A percentile compares a stretch with the other conserved stretches of the same genome.
phyloP scores from a whole-genome alignment of 371 early-diverging fungal genomes.

The Mortierella sp. region DNA sequence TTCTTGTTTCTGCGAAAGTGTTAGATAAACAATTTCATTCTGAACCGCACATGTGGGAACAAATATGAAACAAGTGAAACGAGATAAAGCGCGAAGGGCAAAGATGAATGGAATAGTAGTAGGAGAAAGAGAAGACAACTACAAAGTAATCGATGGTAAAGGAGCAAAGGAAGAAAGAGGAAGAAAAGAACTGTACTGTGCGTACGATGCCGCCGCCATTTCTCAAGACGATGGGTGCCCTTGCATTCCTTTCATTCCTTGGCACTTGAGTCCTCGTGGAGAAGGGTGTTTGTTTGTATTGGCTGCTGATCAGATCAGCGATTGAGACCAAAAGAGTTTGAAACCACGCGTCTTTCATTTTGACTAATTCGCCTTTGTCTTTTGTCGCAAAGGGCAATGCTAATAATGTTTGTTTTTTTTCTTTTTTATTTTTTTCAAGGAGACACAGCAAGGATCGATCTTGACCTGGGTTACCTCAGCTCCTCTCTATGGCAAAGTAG shows the following conservation, averaged over 20 bases:
- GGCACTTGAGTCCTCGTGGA: too few relatives aligned
- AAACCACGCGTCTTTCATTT: conserved; percentile 6
- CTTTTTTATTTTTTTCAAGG: background rate
- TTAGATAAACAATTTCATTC: background rate
- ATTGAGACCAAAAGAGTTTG: background rate
- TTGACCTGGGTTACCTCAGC: background rate
- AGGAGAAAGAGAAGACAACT: background rate
- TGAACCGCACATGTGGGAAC: background rate
- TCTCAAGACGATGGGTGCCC: background rate
- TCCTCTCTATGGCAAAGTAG: too few relatives aligned
- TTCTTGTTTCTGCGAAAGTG: background rate
- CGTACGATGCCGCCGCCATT: background rate
- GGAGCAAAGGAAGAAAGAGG: background rate
- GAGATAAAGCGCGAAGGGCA: background rate
- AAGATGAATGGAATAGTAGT: background rate
- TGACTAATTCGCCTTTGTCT: background rate
- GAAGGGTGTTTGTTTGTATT: background rate
- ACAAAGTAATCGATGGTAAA: background rate
- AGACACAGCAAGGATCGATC: background rate
- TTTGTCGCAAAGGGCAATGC: too few relatives aligned
- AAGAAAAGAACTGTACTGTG: background rate
- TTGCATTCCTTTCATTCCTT: background rate
- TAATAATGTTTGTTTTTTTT: too few relatives aligned
- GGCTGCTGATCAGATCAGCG: background rate
- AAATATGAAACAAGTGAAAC: background rate